Evolutionary conservation across 2,329 filamentous ascomycete genomes (phyloP), one percentile per base, ranked within the genome.

Genomic region (Diaporthe citri): DNA sequence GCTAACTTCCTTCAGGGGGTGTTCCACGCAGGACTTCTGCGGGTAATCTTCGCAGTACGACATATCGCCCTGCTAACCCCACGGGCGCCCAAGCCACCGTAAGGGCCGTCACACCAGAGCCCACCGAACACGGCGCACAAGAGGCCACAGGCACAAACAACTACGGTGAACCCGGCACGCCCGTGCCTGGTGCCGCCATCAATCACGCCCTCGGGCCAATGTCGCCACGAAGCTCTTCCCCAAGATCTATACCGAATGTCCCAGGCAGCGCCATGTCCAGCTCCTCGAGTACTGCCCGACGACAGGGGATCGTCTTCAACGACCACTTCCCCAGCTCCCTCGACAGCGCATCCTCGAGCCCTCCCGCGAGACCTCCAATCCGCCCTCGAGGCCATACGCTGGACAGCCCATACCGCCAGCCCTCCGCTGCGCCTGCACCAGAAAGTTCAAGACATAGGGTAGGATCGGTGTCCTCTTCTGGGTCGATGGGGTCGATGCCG

Each of bases 381-480:
- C 85, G 90, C 59, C 88, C 89, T 46, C 86, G 90, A 75, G 91
- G 89, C 4, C 87, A 89, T 76, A 92, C 90, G 20, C 86, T 92
- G 84, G 90, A 91, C 78, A 86, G 87, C 57, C 85, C 88, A 48
- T 85, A 88, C 81, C 86, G 89, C 55, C 87, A 86, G 72, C 86
- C 88, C 62, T 75, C 80, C 70, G 82, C 81, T 25, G 80, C 84
- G 17, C 80, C 84, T 48, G 80, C 84, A n/a, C 78, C 81, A 48
- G 89, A 91, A 75, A 87, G 28, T 22, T 67, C 85, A 78, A 89
- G 93, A 70, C 90, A 92, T 79, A 89, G 93, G 70, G 90, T 95
- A 57, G 92, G 93, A 67, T 95, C 93, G 39, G 90, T 95, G 78
- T 92, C 93, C 78, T 93, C 92, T 48, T 88, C 91, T 10, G 84